Evolutionary conservation across 2,329 filamentous ascomycete genomes (phyloP), one percentile per base, ranked within the genome.

Genomic region (Colletotrichum filicis): DNA sequence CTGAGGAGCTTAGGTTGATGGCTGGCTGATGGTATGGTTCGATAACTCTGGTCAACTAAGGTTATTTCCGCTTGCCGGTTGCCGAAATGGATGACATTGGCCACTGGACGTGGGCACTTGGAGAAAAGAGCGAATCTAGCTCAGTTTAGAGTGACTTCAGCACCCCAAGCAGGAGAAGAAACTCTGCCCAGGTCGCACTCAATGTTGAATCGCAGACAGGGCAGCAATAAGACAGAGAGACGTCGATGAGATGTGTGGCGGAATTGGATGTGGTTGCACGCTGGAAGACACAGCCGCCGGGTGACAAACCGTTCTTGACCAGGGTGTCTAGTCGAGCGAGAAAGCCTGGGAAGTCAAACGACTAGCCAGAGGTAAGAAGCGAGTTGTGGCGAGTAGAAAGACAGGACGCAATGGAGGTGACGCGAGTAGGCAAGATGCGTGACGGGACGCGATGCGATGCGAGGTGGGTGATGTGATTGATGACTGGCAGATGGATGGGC

Each of bases 381-480:
- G 59, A 63, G 28, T n/a, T 35, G 69, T 26, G 42, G 58, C 53
- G 65, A 32, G 35, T 53, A 56, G 30, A 24, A n/a, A 55, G 32
- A 26, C 14, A 35, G 22, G 60, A 58, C 7, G 52, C 30, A 52
- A 35, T 73, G 66, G 42, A 55, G 52, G 61, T 12, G 49, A 64
- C 24, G 22, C 58, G 46, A 69, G 66, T 46, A 53, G 28, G 68
- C 26, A 52, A 71, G 61, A 58, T 64, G 63, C 49, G 69, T 55
- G 65, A 69, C n/a, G 30, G 66, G 66, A 68, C 57, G 68, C 62
- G 60, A 69, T 69, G 67, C 56, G 62, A 71, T 71, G 68, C 35
- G 52, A 69, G 32, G 66, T 63, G 35, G 22, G 65, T 68, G 65
- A 72, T 55, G 35, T 59, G 66, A 73, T 32, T 59, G 59, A 58